Evolutionary conservation across 371 early-diverging fungal genomes (phyloP), one percentile per base, ranked within the genome.

Genomic region (Chytridium lagenaria): DNA sequence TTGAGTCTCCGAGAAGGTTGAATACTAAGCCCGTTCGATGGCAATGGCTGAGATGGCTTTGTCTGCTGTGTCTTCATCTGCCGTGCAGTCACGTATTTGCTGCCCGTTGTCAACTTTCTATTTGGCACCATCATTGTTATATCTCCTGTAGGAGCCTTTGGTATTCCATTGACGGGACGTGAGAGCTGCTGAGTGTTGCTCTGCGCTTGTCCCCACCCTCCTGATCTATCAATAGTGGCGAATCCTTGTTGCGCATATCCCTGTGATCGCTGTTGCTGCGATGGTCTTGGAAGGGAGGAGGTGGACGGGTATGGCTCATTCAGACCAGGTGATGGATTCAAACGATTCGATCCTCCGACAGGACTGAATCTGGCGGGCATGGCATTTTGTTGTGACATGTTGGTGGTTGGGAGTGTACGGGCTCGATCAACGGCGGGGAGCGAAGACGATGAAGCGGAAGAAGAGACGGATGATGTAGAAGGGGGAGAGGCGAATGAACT

Each of bases 121-220:
- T 61, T 61, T 34, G 61, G 61, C 30, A 37, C 30, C 61, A 61
- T 61, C 34, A 34, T 34, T 10, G 36, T 34, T 12, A 61, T 22
- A 37, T 61, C 61, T 3, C 34, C 61, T 12, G 57, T 23, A 19
- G 57, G 7, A 19, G 57, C 15, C 7, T 5, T 5, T 30, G 22
- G 7, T 7, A 23, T 10, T 10, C 57, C 30, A 55, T 55, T 55
- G 7, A 55, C 57, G 10, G 57, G 57, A 15, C 22, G 57, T 16
- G 57, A 55, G 23, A 30, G 57, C 15, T 19, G 10, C 30, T 55
- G 57, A 55, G 57, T 26, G 26, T 26, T n/a, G n/a, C n/a, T n/a
- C n/a, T n/a, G n/a, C n/a, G n/a, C n/a, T n/a, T n/a, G n/a, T n/a
- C n/a, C n/a, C n/a, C n/a, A n/a, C n/a, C n/a, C n/a, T n/a, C n/a